These are phyloP conservation scores for Durio zibethinus DNA, from an alignment of 345 rosid species.

Conservation along the genomic window DNA sequence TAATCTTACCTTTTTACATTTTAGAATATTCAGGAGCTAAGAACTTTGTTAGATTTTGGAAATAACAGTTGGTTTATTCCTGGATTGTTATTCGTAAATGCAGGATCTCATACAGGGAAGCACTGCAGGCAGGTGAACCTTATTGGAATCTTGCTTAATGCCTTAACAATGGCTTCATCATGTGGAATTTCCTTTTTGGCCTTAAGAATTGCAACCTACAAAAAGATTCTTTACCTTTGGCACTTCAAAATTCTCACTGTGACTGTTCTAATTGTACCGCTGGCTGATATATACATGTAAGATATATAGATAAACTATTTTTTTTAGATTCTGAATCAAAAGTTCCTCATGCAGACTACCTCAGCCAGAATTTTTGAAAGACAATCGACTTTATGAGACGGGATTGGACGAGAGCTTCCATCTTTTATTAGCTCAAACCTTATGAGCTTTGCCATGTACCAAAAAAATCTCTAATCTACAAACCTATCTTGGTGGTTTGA, in stretches of 20 bases:
- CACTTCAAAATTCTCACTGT: background rate
- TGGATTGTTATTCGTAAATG: background rate
- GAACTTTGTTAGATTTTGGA: background rate
- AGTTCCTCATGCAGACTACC: no score
- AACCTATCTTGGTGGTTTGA: background rate
- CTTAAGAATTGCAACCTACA: background rate
- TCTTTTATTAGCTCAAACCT: background rate
- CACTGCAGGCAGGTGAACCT: background rate
- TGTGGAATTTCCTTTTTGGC: background rate
- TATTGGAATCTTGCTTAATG: background rate
- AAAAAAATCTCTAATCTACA: background rate
- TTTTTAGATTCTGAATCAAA: no score
- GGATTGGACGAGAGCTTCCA: background rate
- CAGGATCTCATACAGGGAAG: background rate
- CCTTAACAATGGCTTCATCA: background rate
- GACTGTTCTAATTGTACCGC: no score
- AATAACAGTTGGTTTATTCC: background rate
- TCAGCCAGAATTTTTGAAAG: background rate
- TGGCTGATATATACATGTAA: no score
- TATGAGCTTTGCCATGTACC: background rate
- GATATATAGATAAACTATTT: no score
- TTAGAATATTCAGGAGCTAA: background rate
- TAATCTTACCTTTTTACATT: slow-evolving; percentile 12
- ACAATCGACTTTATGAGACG: background rate
- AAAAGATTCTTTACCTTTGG: background rate